Evolutionary conservation across 257 asterid genomes (phyloP).

Genomic region (Parsonsia alboflavescens): DNA sequence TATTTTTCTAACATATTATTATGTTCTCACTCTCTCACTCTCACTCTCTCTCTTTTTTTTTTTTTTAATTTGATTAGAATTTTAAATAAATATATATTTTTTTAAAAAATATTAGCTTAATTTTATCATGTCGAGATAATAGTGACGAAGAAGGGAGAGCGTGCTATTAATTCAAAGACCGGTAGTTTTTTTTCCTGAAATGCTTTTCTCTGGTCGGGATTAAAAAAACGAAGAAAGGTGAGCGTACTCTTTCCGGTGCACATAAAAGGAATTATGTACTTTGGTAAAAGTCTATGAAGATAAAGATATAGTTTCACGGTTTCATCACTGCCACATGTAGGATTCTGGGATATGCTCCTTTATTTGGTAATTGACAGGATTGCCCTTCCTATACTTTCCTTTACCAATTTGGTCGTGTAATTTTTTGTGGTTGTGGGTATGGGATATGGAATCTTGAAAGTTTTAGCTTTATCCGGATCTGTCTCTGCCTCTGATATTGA

Average conservation of each 20-base stretch:
- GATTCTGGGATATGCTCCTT: slow-evolving; percentile 27
- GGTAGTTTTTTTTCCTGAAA: too few species aligned
- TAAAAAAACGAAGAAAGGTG: background rate
- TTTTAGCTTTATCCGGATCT: background rate
- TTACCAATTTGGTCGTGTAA: background rate
- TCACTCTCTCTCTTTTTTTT: too few species aligned
- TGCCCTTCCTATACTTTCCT: background rate
- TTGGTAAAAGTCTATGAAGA: background rate
- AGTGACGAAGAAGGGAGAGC: too few species aligned
- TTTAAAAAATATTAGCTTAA: too few species aligned
- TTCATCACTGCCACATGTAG: background rate
- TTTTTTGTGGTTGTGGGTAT: background rate
- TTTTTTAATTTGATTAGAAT: too few species aligned
- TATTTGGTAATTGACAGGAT: background rate
- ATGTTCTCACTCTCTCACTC: too few species aligned
- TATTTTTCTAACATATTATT: too few species aligned
- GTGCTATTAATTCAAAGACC: too few species aligned
- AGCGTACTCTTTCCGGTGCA: background rate
- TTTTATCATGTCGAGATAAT: too few species aligned
- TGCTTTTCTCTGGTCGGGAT: too few species aligned
- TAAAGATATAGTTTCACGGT: background rate
- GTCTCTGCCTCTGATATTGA: background rate
- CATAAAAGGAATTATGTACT: background rate
- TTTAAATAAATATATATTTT: too few species aligned
- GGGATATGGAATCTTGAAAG: slow-evolving; percentile 12